A percentile compares a stretch with the other conserved stretches of the same genome.
phyloP scores from a whole-genome alignment of 768 basidiomycete genomes.

The Flagelloscypha sp. region DNA sequence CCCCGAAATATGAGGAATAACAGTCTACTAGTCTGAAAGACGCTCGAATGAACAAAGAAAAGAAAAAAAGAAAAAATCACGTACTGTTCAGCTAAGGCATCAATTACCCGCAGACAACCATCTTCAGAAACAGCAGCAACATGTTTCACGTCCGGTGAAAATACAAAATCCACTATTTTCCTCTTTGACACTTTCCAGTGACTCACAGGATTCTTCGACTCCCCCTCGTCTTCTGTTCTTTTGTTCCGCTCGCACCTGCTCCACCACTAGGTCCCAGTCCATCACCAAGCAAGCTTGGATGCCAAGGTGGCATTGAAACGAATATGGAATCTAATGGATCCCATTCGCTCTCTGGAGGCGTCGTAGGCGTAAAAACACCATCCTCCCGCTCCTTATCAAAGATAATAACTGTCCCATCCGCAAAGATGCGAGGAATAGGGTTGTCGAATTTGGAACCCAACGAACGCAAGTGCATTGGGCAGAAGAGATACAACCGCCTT shows the following conservation, averaged over 20 bases:
- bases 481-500: slow-evolving; percentile 74
- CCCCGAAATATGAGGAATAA: slow-evolving; percentile 92
- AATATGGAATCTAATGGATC: slow-evolving; percentile 69
- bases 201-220: slow-evolving; percentile 79
- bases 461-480: slow-evolving; percentile 84
- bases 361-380: slow-evolving; percentile 62
- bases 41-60: slow-evolving; percentile 1
- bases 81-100: slow-evolving; percentile 79
- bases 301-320: slow-evolving; percentile 82
- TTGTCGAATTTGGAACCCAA: slow-evolving; percentile 78
- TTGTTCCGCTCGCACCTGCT: slow-evolving; percentile 15
- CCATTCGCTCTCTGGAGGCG: slow-evolving; percentile 53
- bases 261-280: slow-evolving; percentile 19
- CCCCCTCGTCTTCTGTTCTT: slow-evolving; percentile 60
- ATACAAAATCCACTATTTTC: slow-evolving; percentile 82
- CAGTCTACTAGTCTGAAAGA: slow-evolving; percentile 75
- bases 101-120: slow-evolving; percentile 84
- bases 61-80: slow-evolving; percentile 16
- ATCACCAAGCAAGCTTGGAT: slow-evolving; percentile 49
- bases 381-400: slow-evolving; percentile 92
- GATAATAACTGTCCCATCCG: slow-evolving; percentile 81
- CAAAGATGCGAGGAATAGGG: slow-evolving; percentile 79
- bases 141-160: slow-evolving; percentile 88
- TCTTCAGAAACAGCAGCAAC: slow-evolving; percentile 91
- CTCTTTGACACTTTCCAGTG: slow-evolving; percentile 79